A percentile compares a stretch with the other conserved stretches of the same genome.
These are phyloP conservation scores for Lepiota venenata DNA, from an alignment of 768 basidiomycete genomes.

Conservation along the genomic window DNA sequence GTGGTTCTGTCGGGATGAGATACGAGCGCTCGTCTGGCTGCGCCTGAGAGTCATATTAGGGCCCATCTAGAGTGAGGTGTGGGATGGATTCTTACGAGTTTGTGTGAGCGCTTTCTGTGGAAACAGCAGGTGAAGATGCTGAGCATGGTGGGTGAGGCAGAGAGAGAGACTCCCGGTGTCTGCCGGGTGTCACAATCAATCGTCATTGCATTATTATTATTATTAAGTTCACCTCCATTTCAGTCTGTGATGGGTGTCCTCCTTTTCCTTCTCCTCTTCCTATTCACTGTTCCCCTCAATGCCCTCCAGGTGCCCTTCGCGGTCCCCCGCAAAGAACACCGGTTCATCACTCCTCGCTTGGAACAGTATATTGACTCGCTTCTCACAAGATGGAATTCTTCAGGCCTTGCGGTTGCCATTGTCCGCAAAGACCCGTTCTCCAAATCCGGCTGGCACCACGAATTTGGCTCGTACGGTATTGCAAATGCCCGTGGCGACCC, in stretches of 20 bases:
- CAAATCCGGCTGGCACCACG: constrained; percentile 31
- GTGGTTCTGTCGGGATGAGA: constrained; percentile 24
- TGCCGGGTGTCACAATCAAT: not conserved
- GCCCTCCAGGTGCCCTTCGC: no score
- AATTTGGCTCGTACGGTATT: constrained; percentile 36
- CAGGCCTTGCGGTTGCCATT: constrained; percentile 38
- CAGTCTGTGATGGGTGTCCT: no score
- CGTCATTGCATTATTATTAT: no score
- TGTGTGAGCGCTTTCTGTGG: constrained; percentile 15
- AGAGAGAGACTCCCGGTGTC: not conserved
- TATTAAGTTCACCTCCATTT: no score
- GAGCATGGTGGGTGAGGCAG: constrained; percentile 10
- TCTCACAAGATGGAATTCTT: constrained; percentile 32
- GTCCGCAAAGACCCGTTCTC: constrained; percentile 28
- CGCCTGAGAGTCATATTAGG: constrained; percentile 4
- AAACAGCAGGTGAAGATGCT: constrained; percentile 20
- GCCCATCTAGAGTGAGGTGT: not conserved
- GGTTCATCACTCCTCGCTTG: constrained; percentile 22
- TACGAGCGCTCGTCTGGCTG: constrained; percentile 21
- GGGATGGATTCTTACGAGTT: constrained; percentile 9
- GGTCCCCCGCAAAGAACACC: no score
- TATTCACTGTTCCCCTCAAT: no score
- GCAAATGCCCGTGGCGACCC: constrained; percentile 30
- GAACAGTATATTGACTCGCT: constrained; percentile 23
- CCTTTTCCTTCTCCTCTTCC: no score